Evolutionary conservation across 805 yeast species (phyloP), one percentile per base, ranked within the genome.

Genomic region (Candida boidinii): DNA sequence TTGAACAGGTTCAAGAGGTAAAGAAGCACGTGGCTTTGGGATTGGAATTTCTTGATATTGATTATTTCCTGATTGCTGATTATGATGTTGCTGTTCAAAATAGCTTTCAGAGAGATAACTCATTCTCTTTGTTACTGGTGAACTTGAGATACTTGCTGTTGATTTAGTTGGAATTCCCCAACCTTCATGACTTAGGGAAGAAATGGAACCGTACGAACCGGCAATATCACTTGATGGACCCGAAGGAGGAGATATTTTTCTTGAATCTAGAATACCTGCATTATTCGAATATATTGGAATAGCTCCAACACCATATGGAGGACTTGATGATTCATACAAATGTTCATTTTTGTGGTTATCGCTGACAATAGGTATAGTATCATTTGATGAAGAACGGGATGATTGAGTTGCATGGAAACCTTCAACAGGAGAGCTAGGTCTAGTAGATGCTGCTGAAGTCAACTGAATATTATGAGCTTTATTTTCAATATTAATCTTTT

Each of bases 141-240:
- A 48, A 25, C 33, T 33, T 12, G 55, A 42, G 2, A 41, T 33
- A 12, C 41, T 36, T 6, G 58, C 45, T 2, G 42, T 39, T 2
- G 53, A 31, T 18, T 43, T 49, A 1, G 45, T 31, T 2, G 54
- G 53, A 10, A 68, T 64, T 35, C 64, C 72, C 75, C 75, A 70
- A 2, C 73, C 73, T 39, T 22, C 31, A 47, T 31, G 37, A 34
- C 30, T 26, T 13, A 13, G 19, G 3, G 45, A 40, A 12, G 44
- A 30, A 4, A 28, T 36, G 2, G 37, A 29, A 11, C 28, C 30
- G 5, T 7, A 12, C 30, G n/a, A 11, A 6, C 7, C 26, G 17
- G 5, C 41, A 34, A 8, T 29, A 19, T 3, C 30, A 24, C 7
- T 23, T 28, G 3, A 34, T 20, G n/a, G n/a, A n/a, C n/a, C n/a